Evolutionary conservation across 352 stramenopile species (phyloP), one percentile per base, ranked within the genome.

Genomic region (Globisporangium paddicum): DNA sequence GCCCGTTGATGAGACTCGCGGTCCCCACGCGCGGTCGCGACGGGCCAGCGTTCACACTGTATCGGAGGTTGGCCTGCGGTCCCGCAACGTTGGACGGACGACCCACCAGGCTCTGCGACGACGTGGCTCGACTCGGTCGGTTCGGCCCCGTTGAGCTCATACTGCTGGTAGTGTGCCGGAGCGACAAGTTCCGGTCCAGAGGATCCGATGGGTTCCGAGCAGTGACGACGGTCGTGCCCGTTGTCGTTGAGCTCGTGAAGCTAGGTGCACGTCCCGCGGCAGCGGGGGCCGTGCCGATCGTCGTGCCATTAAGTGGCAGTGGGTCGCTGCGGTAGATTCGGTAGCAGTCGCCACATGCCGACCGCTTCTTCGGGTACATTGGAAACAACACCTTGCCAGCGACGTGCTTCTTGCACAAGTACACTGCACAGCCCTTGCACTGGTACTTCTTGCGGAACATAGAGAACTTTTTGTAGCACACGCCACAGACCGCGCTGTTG

Each of bases 401-500:
- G n/a, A 92, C 79, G 67, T 92, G 82, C 66, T 89, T 86, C 60
- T 87, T 86, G 54, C 82, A 94, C 48, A 92, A 66, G 50, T 78
- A 86, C 37, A 79, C 74, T 48, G 81, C 83, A 55, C 84, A 94
- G n/a, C 69, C 73, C 64, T 89, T 90, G 77, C 84, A 94, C 63
- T 89, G 78, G 69, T 94, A 90, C 63, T 90, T 89, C 58, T 89
- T 91, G 62, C 84, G 84, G 63, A 94, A 94, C 71, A 94, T 77
- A 14, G 68, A 79, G 34, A 94, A 94, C 64, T 89, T 89, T 66
- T 90, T 90, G 76, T 92, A 88, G 69, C 84, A 94, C 3, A 94
- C 80, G 4, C 73, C 78, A 52, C 84, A 94, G 34, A 87, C 77
- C 0, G 70, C 80, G 9, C 69, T 76, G 66, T 87, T 87, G 63